Conservation (phyloP, 2,329 filamentous ascomycete species). For the Grosmannia serpens region DNA sequence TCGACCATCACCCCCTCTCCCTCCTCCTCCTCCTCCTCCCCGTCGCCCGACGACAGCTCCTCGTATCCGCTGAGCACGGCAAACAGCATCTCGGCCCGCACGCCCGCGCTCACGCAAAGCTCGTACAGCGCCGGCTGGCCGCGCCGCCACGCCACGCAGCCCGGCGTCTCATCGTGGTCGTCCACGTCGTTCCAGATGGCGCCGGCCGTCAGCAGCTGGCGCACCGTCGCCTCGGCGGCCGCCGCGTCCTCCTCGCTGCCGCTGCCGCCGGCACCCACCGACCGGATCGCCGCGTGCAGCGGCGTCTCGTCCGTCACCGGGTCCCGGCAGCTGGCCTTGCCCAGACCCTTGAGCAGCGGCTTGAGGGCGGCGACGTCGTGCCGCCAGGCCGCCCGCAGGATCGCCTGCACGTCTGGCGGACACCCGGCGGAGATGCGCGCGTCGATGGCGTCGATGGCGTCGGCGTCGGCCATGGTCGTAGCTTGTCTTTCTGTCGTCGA, state of each 20-base stretch:
- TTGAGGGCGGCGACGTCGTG: constrained; percentile 56
- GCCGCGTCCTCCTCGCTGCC: constrained; percentile 31
- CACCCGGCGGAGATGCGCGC: constrained; percentile 42
- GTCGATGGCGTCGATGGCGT: constrained; percentile 31
- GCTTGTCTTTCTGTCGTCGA: not conserved
- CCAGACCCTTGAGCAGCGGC: constrained; percentile 53
- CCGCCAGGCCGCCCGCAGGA: constrained; percentile 43
- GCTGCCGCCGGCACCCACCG: constrained; percentile 16
- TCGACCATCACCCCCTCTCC: constrained; percentile 19
- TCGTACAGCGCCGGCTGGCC: constrained; percentile 64
- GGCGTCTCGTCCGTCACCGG: constrained; percentile 76
- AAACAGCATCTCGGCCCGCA: constrained; percentile 79
- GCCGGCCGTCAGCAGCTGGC: constrained; percentile 71
- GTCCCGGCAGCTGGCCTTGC: constrained; percentile 66
- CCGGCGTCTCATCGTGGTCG: constrained; percentile 75
- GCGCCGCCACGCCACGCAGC: constrained; percentile 66
- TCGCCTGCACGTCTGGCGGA: constrained; percentile 36
- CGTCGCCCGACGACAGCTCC: constrained; percentile 47
- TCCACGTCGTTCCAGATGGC: constrained; percentile 98
- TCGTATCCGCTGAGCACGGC: constrained; percentile 75
- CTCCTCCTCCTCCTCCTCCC: constrained; percentile 34
- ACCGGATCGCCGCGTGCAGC: constrained; percentile 80
- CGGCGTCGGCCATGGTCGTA: not conserved
- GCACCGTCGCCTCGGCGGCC: constrained; percentile 36
- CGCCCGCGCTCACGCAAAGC: constrained; percentile 77